phyloP scores from a whole-genome alignment of 768 basidiomycete species.

The Pulveroboletus ravenelii region DNA sequence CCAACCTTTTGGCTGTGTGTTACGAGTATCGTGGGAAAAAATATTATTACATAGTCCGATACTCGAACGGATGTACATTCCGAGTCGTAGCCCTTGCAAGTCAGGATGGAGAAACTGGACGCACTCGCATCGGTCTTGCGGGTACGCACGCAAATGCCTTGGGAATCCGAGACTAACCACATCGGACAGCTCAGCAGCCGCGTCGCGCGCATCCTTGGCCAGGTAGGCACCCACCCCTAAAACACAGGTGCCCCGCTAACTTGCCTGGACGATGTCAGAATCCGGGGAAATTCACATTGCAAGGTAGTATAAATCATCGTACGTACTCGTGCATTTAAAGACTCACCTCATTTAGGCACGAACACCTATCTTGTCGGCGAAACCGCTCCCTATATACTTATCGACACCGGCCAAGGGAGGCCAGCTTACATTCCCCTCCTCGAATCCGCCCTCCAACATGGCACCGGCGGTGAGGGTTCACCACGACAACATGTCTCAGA shows the following conservation, averaged over 20 bases:
- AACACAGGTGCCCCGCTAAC: neutral
- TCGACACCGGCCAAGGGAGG: constrained; percentile 80
- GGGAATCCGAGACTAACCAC: neutral
- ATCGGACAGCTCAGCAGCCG: constrained; percentile 56
- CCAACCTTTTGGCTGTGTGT: neutral
- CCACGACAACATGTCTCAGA: constrained; percentile 59
- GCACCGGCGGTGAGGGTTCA: constrained; percentile 10
- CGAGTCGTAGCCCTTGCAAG: neutral
- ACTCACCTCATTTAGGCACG: constrained; percentile 52
- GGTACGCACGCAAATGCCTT: constrained; percentile 31
- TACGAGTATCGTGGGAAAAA: constrained; percentile 12
- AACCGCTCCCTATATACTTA: constrained; percentile 65
- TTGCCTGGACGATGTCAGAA: constrained; percentile 46
- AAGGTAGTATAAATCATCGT: constrained; percentile 45
- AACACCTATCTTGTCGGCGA: constrained; percentile 84
- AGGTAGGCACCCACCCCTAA: constrained; percentile 41
- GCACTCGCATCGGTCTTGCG: constrained; percentile 48
- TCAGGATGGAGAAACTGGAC: constrained; percentile 48
- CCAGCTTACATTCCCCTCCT: constrained; percentile 65
- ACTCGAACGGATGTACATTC: too few species aligned
- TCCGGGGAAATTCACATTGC: constrained; percentile 83
- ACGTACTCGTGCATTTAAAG: neutral
- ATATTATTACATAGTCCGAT: too few species aligned
- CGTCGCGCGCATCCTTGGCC: constrained; percentile 68
- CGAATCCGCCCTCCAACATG: constrained; percentile 52